These are phyloP conservation scores for Geotrichum candidum DNA, from an alignment of 1,139 yeast genomes.

Conservation along the genomic window DNA sequence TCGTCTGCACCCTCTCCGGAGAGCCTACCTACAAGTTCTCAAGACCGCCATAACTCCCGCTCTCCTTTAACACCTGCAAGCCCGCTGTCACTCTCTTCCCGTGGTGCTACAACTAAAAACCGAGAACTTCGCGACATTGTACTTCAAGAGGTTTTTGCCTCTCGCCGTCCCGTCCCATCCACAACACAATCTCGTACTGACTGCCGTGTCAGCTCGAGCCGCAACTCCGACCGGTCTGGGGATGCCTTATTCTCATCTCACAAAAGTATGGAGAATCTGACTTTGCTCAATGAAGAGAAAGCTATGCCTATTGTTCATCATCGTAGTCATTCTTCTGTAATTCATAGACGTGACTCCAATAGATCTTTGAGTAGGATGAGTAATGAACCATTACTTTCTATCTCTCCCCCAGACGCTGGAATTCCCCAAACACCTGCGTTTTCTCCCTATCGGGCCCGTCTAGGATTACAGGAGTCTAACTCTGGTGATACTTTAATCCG, in stretches of 20 bases:
- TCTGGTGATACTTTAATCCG: conserved; percentile 5
- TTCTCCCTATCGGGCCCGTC: conserved; percentile 3
- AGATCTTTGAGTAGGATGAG: conserved; percentile 5
- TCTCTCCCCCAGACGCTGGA: conserved; percentile 2
- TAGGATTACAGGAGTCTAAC: conserved; percentile 1
- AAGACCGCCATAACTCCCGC: neutral
- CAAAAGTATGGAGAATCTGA: conserved; percentile 15
- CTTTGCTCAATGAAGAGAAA: neutral
- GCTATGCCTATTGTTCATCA: neutral
- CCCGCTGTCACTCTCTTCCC: conserved; percentile 24
- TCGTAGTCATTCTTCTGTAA: conserved; percentile 8
- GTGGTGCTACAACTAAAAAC: conserved; percentile 63
- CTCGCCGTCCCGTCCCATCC: conserved; percentile 25
- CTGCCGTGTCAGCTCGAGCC: neutral
- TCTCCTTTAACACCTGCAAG: conserved; percentile 13
- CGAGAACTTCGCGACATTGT: conserved; percentile 60
- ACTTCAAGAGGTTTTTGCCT: conserved; percentile 64
- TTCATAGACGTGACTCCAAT: conserved; percentile 9
- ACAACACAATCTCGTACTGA: neutral
- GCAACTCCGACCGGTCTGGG: neutral
- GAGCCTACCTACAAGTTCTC: neutral
- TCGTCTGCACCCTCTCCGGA: conserved; percentile 44
- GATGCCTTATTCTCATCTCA: conserved; percentile 8
- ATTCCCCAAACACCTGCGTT: conserved; percentile 1
- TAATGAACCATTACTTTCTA: neutral